Conservation (phyloP, 331 rosid genomes). For the Ulmus americana region DNA sequence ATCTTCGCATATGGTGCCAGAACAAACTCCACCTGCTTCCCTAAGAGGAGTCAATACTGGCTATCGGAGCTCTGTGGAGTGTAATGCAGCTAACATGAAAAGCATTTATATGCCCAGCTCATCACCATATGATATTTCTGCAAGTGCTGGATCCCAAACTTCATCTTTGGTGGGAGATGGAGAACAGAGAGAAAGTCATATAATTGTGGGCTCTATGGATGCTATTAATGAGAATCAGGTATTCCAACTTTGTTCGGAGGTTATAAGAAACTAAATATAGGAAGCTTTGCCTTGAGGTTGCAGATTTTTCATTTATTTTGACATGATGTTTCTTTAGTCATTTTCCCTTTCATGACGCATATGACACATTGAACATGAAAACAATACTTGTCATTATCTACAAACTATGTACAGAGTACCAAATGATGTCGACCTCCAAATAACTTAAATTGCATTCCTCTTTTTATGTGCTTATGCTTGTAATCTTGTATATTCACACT, state of each 20-base stretch:
- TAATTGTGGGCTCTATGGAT: constrained; percentile 52
- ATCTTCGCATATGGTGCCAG: constrained; percentile 52
- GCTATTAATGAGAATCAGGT: constrained; percentile 76
- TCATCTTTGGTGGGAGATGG: constrained; percentile 59
- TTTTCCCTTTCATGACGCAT: not conserved
- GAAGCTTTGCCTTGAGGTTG: too few relatives aligned
- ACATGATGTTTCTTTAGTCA: not conserved
- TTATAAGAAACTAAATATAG: not conserved
- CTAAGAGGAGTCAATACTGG: constrained; percentile 52
- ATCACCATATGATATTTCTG: constrained; percentile 67
- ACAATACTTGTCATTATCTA: not conserved
- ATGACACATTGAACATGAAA: not conserved
- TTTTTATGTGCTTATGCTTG: not conserved
- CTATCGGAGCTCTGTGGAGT: constrained; percentile 54
- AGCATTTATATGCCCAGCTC: constrained; percentile 58
- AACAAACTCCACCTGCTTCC: constrained; percentile 57
- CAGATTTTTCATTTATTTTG: constrained; percentile 6
- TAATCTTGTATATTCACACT: not conserved
- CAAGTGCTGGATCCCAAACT: constrained; percentile 64
- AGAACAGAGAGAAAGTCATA: constrained; percentile 49
- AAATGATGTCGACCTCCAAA: not conserved
- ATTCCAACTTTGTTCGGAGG: constrained; percentile 5
- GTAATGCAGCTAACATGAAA: constrained; percentile 48
- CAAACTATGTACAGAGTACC: not conserved
- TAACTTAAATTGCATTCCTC: not conserved